These are phyloP conservation scores for Rhodosporidiobolus sp. DNA, from an alignment of 768 basidiomycete genomes.

Conservation along the genomic window DNA sequence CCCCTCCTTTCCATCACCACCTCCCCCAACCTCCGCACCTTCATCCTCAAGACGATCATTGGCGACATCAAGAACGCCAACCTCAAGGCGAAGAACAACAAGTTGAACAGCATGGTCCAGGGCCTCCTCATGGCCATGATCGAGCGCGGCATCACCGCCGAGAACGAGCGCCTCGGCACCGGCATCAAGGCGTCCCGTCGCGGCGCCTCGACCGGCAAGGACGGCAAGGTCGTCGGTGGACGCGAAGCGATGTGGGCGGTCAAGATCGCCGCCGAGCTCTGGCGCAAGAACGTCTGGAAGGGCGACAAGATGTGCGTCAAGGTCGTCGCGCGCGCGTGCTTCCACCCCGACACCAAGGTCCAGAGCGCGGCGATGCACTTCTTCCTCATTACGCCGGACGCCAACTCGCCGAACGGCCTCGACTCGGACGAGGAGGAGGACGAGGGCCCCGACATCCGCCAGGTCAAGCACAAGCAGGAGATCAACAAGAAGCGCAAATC, in stretches of 20 bases:
- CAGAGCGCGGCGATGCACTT: constrained; percentile 92
- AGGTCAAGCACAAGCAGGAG: constrained; percentile 77
- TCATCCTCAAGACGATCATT: constrained; percentile 89
- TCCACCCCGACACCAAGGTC: constrained; percentile 89
- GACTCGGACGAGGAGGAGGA: constrained; percentile 69
- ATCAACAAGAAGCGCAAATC: constrained; percentile 90
- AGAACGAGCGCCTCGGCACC: constrained; percentile 79
- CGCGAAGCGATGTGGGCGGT: constrained; percentile 98
- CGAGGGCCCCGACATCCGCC: constrained; percentile 65
- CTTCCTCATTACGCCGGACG: constrained; percentile 74
- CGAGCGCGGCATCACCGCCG: constrained; percentile 80
- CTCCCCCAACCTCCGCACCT: constrained; percentile 73
- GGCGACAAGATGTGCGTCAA: constrained; percentile 82
- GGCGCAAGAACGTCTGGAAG: constrained; percentile 87
- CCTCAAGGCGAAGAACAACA: constrained; percentile 81
- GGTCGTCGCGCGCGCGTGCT: constrained; percentile 84
- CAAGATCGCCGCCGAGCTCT: constrained; percentile 85
- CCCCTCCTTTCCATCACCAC: constrained; percentile 92
- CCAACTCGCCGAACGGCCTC: constrained; percentile 56
- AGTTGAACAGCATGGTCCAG: constrained; percentile 92
- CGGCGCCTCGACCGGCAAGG: constrained; percentile 32
- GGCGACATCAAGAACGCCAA: constrained; percentile 91
- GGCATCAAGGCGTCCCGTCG: constrained; percentile 57
- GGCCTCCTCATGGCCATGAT: constrained; percentile 95
- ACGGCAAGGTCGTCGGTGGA: constrained; percentile 51